Conservation (phyloP, 2,329 filamentous ascomycete genomes). For the Exophiala viscosa region DNA sequence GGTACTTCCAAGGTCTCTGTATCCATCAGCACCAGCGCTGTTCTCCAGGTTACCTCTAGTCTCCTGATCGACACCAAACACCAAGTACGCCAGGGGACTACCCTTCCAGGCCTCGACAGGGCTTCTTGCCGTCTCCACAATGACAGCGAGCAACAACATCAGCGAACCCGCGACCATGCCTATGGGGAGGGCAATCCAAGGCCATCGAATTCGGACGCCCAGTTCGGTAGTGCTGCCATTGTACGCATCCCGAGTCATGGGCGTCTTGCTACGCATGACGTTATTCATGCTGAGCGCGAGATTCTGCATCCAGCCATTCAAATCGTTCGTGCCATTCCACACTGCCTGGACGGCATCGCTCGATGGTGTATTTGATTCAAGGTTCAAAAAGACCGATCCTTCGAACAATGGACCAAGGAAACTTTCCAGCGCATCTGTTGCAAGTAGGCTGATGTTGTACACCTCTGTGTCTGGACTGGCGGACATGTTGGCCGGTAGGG, state of each 20-base stretch:
- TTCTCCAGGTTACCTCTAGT: background rate
- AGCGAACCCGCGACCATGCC: background rate
- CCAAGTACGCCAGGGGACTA: conserved; percentile 11
- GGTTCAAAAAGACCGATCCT: background rate
- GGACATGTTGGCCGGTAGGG: background rate
- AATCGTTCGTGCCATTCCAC: background rate
- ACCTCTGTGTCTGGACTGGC: background rate
- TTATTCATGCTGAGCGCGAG: background rate
- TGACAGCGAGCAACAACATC: background rate
- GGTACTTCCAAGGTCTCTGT: background rate
- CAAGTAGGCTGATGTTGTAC: background rate
- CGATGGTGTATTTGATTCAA: background rate
- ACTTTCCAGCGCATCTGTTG: background rate
- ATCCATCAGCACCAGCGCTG: background rate
- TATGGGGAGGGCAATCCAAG: background rate
- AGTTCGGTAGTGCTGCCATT: background rate
- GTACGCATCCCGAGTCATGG: background rate
- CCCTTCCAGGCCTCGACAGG: conserved; percentile 10
- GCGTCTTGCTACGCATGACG: background rate
- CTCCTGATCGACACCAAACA: conserved; percentile 18
- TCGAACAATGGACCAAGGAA: background rate
- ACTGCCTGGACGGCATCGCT: background rate
- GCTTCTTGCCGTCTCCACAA: conserved; percentile 6
- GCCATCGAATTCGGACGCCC: background rate
- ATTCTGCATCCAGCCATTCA: background rate